Percentiles rank a stretch among this genome's conserved stretches.
Evolutionary conservation across 495 filamentous ascomycete species (phyloP).

Genomic region (Tuber melanosporum): DNA sequence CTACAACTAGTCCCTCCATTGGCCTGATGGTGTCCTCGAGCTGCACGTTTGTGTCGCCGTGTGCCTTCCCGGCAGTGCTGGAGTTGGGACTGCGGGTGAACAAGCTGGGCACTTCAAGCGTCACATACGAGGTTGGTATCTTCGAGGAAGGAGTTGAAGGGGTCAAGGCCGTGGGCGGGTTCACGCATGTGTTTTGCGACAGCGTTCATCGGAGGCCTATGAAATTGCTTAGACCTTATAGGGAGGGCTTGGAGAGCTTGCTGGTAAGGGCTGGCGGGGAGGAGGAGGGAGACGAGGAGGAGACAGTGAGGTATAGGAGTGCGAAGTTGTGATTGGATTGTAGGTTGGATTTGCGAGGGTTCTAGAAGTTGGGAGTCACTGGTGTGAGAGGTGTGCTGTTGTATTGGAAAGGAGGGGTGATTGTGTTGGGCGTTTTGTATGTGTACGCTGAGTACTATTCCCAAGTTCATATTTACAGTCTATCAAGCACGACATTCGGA

Average conservation of each 20-base stretch:
- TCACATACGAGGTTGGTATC: slow-evolving; percentile 86
- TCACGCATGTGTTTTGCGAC: slow-evolving; percentile 84
- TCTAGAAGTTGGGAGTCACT: neutral
- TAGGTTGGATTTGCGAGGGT: neutral
- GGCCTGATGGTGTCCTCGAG: slow-evolving; percentile 76
- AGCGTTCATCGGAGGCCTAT: slow-evolving; percentile 62
- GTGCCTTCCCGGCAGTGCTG: slow-evolving; percentile 74
- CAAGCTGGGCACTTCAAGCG: slow-evolving; percentile 76
- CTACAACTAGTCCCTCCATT: slow-evolving; percentile 61
- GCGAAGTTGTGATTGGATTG: neutral
- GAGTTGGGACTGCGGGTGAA: slow-evolving; percentile 78
- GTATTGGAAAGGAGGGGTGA: neutral
- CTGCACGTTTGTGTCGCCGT: slow-evolving; percentile 75
- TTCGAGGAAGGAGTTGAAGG: slow-evolving; percentile 69
- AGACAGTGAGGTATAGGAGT: neutral
- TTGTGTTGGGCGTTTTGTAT: neutral
- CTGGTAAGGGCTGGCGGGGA: slow-evolving; percentile 11
- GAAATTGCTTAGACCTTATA: slow-evolving; percentile 52
- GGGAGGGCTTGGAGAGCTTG: slow-evolving; percentile 49
- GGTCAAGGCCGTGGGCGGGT: slow-evolving; percentile 78
- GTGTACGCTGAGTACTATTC: neutral
- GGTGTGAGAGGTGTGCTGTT: neutral
- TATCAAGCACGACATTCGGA: neutral
- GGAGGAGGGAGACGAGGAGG: neutral
- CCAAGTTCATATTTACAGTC: neutral